These are phyloP conservation scores for Penicillium sp. DNA, from an alignment of 2,329 filamentous ascomycete genomes.

Conservation along the genomic window DNA sequence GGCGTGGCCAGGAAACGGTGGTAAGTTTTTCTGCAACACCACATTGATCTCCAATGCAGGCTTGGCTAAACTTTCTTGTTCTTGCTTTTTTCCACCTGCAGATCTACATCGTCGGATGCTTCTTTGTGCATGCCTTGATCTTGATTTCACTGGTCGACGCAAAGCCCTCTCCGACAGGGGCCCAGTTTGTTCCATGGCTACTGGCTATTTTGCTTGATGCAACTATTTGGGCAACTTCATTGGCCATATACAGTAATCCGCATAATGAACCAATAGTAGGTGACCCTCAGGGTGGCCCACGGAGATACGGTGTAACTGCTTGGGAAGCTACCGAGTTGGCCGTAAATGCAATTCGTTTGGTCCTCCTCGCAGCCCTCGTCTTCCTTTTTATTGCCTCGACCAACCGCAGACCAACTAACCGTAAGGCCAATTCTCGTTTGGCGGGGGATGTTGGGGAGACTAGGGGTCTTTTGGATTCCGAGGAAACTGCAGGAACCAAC, in stretches of 20 bases:
- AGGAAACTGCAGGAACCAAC: constrained; percentile 46
- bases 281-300: constrained; percentile 41
- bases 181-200: constrained; percentile 77
- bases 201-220: constrained; percentile 69
- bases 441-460: constrained; percentile 41
- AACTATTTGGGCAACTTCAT: constrained; percentile 64
- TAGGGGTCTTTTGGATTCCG: constrained; percentile 37
- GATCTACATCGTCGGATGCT: constrained; percentile 80
- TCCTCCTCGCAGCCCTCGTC: constrained; percentile 60
- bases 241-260: constrained; percentile 63
- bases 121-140: constrained; percentile 83
- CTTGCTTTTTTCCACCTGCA: constrained; percentile 32
- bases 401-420: constrained; percentile 41
- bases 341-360: constrained; percentile 64
- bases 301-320: constrained; percentile 37
- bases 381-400: constrained; percentile 55
- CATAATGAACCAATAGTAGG: constrained; percentile 61
- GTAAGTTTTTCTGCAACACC: constrained; percentile 48
- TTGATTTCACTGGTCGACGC: constrained; percentile 84
- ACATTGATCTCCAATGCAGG: not conserved
- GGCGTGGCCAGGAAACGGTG: constrained; percentile 74
- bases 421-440: constrained; percentile 24
- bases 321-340: constrained; percentile 41
- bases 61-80: not conserved
- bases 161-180: constrained; percentile 71